Base-by-base conservation (phyloP, 2,329 filamentous ascomycete species). In the Xylaria sp. region DNA sequence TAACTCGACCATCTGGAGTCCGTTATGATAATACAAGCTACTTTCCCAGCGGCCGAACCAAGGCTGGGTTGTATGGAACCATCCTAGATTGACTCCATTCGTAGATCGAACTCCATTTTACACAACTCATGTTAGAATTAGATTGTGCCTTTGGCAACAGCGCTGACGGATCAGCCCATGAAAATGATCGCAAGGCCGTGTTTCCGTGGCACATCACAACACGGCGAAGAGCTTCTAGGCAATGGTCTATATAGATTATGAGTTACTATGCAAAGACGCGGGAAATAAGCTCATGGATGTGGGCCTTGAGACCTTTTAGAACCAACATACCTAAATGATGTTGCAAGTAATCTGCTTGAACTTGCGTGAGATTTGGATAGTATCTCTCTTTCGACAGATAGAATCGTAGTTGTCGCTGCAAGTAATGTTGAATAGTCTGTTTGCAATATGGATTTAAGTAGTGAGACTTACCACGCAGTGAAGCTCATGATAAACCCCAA, bases 201-300 rank as follows among this genome's bases (percentile, higher is more conserved):
- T 72, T 72, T 0, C 68, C 70, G 36, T 67, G 34, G 42, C 70
- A 72, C 70, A 72, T 72, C 11, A 69, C 56, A 61, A 67, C 11
- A 54, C 4, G 39, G 0, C 70, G 65, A 4, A 72, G 48, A 2
- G 59, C 42, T 48, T 72, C 70, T 11, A 72, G 24, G 32, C 70
- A 72, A 32, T 72, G 70, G 30, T 72, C 70, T 27, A 27, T 27
- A 27, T 2, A 27, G 24, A 27, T 27, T 4, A 27, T 27, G 24
- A 27, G 24, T 27, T 27, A 27, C 24, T 27, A 27, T 27, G 24
- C 24, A 27, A 27, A 27, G 4, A 4, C 24, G 24, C 24, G 24
- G 24, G 24, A 27, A 27, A 27, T 27, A 27, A 27, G 24, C 24
- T 4, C 65, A 12, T 8, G 1, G 39, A 7, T 27, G 24, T 27